A percentile compares a stretch with the other conserved stretches of the same genome.
Evolutionary conservation across 1,284 basidiomycete species (phyloP).

Genomic region (Ceratobasidium sp.): DNA sequence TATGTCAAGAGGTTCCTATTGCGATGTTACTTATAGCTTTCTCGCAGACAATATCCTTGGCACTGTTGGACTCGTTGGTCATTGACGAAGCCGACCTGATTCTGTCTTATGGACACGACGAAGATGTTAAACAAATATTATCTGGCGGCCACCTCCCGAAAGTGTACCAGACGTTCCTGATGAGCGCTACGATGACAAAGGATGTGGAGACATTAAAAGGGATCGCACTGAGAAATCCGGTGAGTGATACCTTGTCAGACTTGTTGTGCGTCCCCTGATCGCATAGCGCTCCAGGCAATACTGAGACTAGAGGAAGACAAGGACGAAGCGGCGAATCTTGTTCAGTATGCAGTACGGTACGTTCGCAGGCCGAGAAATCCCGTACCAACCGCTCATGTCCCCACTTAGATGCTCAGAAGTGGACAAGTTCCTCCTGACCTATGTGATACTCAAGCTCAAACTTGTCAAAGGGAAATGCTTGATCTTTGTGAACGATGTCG

Average conservation of each 20-base stretch:
- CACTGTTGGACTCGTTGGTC: conserved; percentile 83
- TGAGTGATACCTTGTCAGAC: conserved; percentile 57
- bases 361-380: neutral
- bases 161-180: conserved; percentile 93
- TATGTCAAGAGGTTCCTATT: conserved; percentile 50
- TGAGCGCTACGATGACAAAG: conserved; percentile 98
- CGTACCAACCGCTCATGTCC: conserved; percentile 35
- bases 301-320: conserved; percentile 86
- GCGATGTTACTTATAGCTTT: conserved; percentile 9
- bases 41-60: conserved; percentile 66
- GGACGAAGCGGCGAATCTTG: conserved; percentile 82
- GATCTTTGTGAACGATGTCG: conserved; percentile 97
- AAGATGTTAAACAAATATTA: conserved; percentile 89
- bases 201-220: conserved; percentile 94
- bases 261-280: neutral
- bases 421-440: conserved; percentile 95
- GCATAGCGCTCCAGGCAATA: conserved; percentile 66
- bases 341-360: conserved; percentile 85
- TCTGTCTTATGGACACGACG: conserved; percentile 95
- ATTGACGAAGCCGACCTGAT: conserved; percentile 99
- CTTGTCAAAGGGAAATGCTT: conserved; percentile 97
- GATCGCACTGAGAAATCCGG: conserved; percentile 86
- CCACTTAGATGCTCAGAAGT: conserved; percentile 81
- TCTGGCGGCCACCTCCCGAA: conserved; percentile 82
- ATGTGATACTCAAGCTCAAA: conserved; percentile 94